These are phyloP conservation scores for Papiliotrema fonsecae DNA, from an alignment of 1,284 basidiomycete genomes.

Conservation along the genomic window DNA sequence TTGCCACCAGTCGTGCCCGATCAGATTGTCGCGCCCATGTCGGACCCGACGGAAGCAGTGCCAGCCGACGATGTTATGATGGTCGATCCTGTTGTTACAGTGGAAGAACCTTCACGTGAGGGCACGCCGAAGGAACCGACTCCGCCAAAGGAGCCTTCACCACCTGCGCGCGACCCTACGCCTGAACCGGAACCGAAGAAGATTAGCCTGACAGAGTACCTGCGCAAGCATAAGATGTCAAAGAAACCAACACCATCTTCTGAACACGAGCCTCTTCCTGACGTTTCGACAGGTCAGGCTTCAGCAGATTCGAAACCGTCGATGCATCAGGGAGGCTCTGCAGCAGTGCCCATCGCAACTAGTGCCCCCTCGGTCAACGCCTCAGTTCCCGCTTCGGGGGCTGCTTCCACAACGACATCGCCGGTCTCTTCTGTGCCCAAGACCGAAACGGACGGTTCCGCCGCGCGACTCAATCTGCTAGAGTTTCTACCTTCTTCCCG, in stretches of 20 bases:
- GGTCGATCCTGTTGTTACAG: neutral
- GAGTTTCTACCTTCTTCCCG: constrained; percentile 31
- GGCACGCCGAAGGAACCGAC: constrained; percentile 16
- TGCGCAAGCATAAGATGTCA: constrained; percentile 38
- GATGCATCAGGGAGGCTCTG: neutral
- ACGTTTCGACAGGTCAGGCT: neutral
- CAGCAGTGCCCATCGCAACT: neutral
- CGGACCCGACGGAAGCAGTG: constrained; percentile 7
- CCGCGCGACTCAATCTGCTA: constrained; percentile 24
- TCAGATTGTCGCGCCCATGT: constrained; percentile 12
- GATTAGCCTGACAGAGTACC: constrained; percentile 37
- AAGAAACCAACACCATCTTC: constrained; percentile 6
- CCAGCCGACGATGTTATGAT: constrained; percentile 2
- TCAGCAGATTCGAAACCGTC: neutral
- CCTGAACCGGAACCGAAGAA: constrained; percentile 37
- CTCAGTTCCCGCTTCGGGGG: neutral
- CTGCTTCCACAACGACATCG: neutral
- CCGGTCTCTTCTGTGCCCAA: neutral
- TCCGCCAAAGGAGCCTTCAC: too few relatives aligned
- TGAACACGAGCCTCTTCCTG: neutral
- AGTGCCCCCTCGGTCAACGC: neutral
- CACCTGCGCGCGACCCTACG: constrained; percentile 19
- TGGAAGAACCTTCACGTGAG: constrained; percentile 1
- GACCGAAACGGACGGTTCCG: neutral
- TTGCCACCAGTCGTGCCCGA: constrained; percentile 12